Base-by-base conservation (phyloP, 805 yeast genomes). In the Diddensiella caesifluorescens region DNA sequence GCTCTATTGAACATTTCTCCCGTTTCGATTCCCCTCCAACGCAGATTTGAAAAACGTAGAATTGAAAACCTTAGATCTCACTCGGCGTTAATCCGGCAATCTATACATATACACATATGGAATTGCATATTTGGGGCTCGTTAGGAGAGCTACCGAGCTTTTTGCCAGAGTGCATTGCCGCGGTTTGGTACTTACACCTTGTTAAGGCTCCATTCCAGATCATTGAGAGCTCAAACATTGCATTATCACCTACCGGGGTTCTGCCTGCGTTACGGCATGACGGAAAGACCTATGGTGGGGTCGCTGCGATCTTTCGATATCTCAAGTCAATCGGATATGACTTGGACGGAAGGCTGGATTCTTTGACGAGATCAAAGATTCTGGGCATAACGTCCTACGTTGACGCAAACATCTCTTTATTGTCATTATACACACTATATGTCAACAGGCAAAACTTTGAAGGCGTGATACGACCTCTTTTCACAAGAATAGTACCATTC, bases 41-140 rank as follows among this genome's bases (percentile, higher is more conserved):
- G n/a, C n/a, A n/a, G n/a, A n/a, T n/a, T n/a, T n/a, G n/a, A n/a
- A n/a, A n/a, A n/a, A n/a, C n/a, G n/a, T n/a, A n/a, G n/a, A n/a
- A n/a, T n/a, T n/a, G n/a, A n/a, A n/a, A n/a, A n/a, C n/a, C n/a
- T n/a, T n/a, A n/a, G n/a, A n/a, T n/a, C n/a, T n/a, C n/a, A n/a
- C n/a, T n/a, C n/a, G n/a, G n/a, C n/a, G n/a, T n/a, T n/a, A n/a
- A n/a, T n/a, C n/a, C n/a, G n/a, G n/a, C n/a, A n/a, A n/a, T 12
- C 27, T 9, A 25, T 25, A 25, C 10, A 9, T 12, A 25, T 9
- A 12, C 27, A 9, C 9, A 12, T 7, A 51, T 58, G 55, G 59
- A 60, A 37, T 49, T 61, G 19, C 64, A 62, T 34, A 49, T 60
- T 3, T 59, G 62, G 61, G 54, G 57, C n/a, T 48, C 57, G 6